Evolutionary conservation across 176 grass and related monocot species (phyloP).

Genomic region (Secale cereale): DNA sequence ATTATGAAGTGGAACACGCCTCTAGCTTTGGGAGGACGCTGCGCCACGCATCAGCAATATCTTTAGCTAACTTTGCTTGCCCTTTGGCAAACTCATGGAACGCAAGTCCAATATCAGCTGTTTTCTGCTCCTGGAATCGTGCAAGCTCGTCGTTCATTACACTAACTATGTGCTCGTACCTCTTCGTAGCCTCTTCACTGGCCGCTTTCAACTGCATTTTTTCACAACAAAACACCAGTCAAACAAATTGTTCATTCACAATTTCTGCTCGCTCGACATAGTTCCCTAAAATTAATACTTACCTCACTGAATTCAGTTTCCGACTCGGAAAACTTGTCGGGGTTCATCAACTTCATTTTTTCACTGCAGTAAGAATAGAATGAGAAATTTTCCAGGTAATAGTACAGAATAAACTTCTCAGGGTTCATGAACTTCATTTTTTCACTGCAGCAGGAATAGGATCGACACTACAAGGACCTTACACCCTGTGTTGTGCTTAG

Average conservation of each 20-base stretch:
- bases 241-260: conserved; percentile 9
- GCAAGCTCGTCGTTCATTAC: conserved; percentile 91
- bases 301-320: conserved; percentile 87
- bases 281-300: conserved; percentile 31
- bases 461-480: conserved; percentile 5
- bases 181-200: conserved; percentile 84
- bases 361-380: conserved; percentile 53
- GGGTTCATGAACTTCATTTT: too few relatives aligned
- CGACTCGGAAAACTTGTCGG: conserved; percentile 64
- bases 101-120: conserved; percentile 83
- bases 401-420: not conserved
- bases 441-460: not conserved
- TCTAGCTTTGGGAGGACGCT: conserved; percentile 82
- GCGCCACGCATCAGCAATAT: conserved; percentile 92
- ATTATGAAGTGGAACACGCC: conserved; percentile 55
- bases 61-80: conserved; percentile 92
- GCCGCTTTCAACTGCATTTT: conserved; percentile 71
- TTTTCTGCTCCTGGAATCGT: conserved; percentile 97
- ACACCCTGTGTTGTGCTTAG: not conserved
- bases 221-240: conserved; percentile 19
- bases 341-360: conserved; percentile 88
- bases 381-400: conserved; percentile 11
- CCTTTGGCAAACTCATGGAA: conserved; percentile 98
- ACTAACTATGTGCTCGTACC: conserved; percentile 75
- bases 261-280: not conserved